phyloP scores from a whole-genome alignment of 2,329 filamentous ascomycete species.

The Colletotrichum phormii region DNA sequence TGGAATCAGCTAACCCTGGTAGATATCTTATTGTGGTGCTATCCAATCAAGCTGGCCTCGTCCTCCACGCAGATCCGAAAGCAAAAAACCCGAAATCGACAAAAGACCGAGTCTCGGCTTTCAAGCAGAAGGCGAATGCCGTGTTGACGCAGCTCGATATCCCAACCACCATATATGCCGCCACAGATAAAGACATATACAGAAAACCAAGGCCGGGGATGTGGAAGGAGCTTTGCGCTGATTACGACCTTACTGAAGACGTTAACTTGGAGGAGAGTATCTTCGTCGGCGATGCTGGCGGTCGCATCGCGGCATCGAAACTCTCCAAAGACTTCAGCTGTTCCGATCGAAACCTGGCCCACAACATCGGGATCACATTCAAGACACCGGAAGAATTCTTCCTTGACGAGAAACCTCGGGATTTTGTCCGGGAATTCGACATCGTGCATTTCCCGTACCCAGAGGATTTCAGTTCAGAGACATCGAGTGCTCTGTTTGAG shows the following conservation, averaged over 20 bases:
- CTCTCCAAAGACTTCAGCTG: slow-evolving; percentile 71
- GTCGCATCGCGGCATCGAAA: slow-evolving; percentile 62
- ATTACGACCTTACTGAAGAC: slow-evolving; percentile 67
- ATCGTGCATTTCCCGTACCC: slow-evolving; percentile 66
- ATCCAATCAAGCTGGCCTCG: slow-evolving; percentile 90
- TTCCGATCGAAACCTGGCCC: slow-evolving; percentile 82
- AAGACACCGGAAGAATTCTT: slow-evolving; percentile 95
- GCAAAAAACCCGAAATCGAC: slow-evolving; percentile 66
- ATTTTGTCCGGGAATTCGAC: slow-evolving; percentile 79
- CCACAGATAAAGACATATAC: slow-evolving; percentile 83
- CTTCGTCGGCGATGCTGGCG: slow-evolving; percentile 90
- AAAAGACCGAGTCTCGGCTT: slow-evolving; percentile 77
- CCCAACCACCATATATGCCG: slow-evolving; percentile 85
- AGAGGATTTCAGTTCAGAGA: slow-evolving; percentile 39
- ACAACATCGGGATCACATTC: slow-evolving; percentile 85
- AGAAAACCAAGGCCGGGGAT: slow-evolving; percentile 91
- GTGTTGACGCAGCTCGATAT: slow-evolving; percentile 80
- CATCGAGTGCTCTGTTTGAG: slow-evolving; percentile 57
- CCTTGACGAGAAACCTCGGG: slow-evolving; percentile 72
- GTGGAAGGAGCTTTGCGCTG: slow-evolving; percentile 76
- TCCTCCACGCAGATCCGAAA: slow-evolving; percentile 79
- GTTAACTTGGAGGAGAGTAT: slow-evolving; percentile 80
- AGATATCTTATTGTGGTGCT: slow-evolving; percentile 83
- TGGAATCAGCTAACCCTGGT: slow-evolving; percentile 7
- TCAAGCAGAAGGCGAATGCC: slow-evolving; percentile 82